A percentile compares a stretch with the other conserved stretches of the same genome.
These are phyloP conservation scores for Fusarium lateritium DNA, from an alignment of 2,329 filamentous ascomycete genomes.

Conservation along the genomic window DNA sequence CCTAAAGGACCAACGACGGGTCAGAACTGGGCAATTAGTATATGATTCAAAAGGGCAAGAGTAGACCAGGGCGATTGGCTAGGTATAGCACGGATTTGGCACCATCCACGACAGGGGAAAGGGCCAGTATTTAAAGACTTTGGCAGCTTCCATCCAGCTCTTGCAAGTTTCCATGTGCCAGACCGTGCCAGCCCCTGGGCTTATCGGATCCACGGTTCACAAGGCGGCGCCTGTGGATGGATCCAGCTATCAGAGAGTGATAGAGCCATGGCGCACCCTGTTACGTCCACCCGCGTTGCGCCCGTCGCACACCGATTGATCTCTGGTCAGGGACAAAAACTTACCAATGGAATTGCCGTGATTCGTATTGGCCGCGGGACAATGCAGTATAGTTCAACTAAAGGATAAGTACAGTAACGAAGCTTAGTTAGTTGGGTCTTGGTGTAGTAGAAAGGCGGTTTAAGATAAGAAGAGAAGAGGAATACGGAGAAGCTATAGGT, in stretches of 20 bases:
- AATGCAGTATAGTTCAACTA: slow-evolving; percentile 17
- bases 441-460: background rate
- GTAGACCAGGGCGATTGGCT: slow-evolving; percentile 30
- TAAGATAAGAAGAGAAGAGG: slow-evolving; percentile 7
- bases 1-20: slow-evolving; percentile 40
- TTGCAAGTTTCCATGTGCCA: slow-evolving; percentile 28
- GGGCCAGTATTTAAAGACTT: slow-evolving; percentile 39
- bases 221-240: slow-evolving; percentile 24
- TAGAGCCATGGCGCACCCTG: slow-evolving; percentile 39
- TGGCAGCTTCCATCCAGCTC: slow-evolving; percentile 18
- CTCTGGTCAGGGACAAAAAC: slow-evolving; percentile 38
- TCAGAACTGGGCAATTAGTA: slow-evolving; percentile 48
- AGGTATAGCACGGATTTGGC: slow-evolving; percentile 18
- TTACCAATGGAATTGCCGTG: slow-evolving; percentile 47
- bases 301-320: slow-evolving; percentile 47
- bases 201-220: slow-evolving; percentile 46
- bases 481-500: slow-evolving; percentile 10
- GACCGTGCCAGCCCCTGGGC: slow-evolving; percentile 27
- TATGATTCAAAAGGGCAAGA: slow-evolving; percentile 37
- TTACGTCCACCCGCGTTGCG: slow-evolving; percentile 43
- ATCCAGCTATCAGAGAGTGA: slow-evolving; percentile 44
- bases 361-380: slow-evolving; percentile 41
- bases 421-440: slow-evolving; percentile 8
- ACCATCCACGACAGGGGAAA: slow-evolving; percentile 25
- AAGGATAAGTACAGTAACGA: background rate